A percentile compares a stretch with the other conserved stretches of the same genome.
phyloP scores from a whole-genome alignment of 805 yeast species.

The Jamesozyma spencerorum region DNA sequence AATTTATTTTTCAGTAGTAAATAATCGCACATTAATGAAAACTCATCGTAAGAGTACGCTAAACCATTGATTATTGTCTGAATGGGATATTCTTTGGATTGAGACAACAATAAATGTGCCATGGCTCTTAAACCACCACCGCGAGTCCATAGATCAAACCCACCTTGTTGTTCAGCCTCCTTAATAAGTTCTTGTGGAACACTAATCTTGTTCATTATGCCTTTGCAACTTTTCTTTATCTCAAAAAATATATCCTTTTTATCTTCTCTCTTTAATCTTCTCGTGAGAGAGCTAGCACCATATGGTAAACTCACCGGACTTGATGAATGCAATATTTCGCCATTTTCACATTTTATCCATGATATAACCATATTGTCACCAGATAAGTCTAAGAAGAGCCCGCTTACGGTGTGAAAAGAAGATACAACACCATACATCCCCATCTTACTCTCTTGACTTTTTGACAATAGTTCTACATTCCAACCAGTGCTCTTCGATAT shows the following conservation, averaged over 20 bases:
- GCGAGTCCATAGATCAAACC: conserved; percentile 54
- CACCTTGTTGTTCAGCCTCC: conserved; percentile 47
- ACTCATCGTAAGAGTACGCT: conserved; percentile 46
- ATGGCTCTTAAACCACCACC: conserved; percentile 71
- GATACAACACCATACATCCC: conserved; percentile 72
- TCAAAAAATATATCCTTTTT: conserved; percentile 43
- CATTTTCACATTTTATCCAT: conserved; percentile 54
- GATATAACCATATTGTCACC: conserved; percentile 63
- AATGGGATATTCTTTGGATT: conserved; percentile 51
- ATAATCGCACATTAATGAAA: conserved; percentile 42
- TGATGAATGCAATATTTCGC: conserved; percentile 45
- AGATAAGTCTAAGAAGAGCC: conserved; percentile 64
- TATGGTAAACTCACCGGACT: conserved; percentile 59
- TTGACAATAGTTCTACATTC: conserved; percentile 51
- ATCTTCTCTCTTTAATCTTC: conserved; percentile 44
- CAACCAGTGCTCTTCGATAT: conserved; percentile 54
- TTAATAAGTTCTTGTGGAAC: conserved; percentile 44
- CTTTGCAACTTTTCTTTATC: conserved; percentile 37
- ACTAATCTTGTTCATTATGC: conserved; percentile 42
- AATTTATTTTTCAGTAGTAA: conserved; percentile 40
- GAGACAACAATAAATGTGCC: conserved; percentile 49
- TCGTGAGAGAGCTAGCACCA: conserved; percentile 62
- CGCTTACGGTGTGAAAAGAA: conserved; percentile 55
- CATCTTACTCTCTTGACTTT: conserved; percentile 55
- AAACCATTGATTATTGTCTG: conserved; percentile 65